Evolutionary conservation across 2,329 filamentous ascomycete genomes (phyloP).

Genomic region (Exutisphaerella laricina): DNA sequence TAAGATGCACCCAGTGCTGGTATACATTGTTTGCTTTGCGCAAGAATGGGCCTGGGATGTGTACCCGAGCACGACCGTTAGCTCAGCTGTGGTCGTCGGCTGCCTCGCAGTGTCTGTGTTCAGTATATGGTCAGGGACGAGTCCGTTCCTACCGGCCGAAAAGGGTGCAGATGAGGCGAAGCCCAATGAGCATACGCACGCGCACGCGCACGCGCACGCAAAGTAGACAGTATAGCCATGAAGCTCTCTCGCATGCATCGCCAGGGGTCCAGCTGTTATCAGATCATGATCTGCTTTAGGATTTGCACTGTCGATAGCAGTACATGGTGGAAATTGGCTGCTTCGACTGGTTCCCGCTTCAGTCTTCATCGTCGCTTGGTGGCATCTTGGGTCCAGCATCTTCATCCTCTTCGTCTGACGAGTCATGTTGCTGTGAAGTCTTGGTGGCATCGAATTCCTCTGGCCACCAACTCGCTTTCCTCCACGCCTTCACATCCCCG

Average conservation of each 20-base stretch:
- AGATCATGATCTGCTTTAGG: too few species aligned
- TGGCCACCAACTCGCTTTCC: slow-evolving; percentile 79
- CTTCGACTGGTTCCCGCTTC: neutral
- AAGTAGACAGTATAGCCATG: slow-evolving; percentile 11
- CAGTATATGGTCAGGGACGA: slow-evolving; percentile 48
- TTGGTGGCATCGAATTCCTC: slow-evolving; percentile 44
- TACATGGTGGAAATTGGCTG: too few species aligned
- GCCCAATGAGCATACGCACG: slow-evolving; percentile 5
- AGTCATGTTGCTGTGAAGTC: slow-evolving; percentile 52
- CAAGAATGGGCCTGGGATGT: slow-evolving; percentile 96
- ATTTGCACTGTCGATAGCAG: too few species aligned
- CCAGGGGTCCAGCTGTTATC: too few species aligned
- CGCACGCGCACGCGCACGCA: slow-evolving; percentile 10
- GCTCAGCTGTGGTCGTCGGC: slow-evolving; percentile 63
- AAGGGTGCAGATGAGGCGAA: slow-evolving; percentile 2
- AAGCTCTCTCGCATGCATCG: neutral
- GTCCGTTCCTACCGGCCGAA: slow-evolving; percentile 9
- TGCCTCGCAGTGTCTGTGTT: slow-evolving; percentile 63
- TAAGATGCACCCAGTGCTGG: slow-evolving; percentile 60
- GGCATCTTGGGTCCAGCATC: slow-evolving; percentile 43
- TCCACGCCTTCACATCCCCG: slow-evolving; percentile 84
- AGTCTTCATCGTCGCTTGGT: slow-evolving; percentile 30
- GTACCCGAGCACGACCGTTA: slow-evolving; percentile 69
- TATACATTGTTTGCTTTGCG: slow-evolving; percentile 64
- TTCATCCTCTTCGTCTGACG: slow-evolving; percentile 66